These are phyloP conservation scores for Paraconiothyrium brasiliense DNA, from an alignment of 2,329 filamentous ascomycete genomes.

Conservation along the genomic window DNA sequence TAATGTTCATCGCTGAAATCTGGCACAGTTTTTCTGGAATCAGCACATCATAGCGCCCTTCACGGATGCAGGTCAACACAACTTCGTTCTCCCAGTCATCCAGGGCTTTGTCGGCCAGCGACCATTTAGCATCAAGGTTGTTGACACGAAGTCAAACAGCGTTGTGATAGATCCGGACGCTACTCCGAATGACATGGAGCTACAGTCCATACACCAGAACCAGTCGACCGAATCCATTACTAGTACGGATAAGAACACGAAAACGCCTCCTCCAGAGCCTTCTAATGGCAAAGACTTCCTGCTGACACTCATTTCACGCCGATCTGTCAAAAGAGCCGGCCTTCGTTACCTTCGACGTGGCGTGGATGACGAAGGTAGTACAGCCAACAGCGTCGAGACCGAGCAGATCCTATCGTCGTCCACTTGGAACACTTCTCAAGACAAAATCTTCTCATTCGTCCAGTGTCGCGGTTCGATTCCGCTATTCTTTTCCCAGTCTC, in stretches of 20 bases:
- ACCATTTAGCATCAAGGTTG: conserved; percentile 74
- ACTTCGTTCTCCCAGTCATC: conserved; percentile 81
- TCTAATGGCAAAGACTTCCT: conserved; percentile 66
- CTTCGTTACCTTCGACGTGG: conserved; percentile 90
- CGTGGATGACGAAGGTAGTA: conserved; percentile 86
- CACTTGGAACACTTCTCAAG: conserved; percentile 66
- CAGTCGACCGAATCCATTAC: conserved; percentile 33
- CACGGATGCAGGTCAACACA: conserved; percentile 74
- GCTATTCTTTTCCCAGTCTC: conserved; percentile 92
- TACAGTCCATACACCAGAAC: conserved; percentile 45
- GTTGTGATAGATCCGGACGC: conserved; percentile 45
- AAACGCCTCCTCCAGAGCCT: conserved; percentile 42
- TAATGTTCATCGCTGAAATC: conserved; percentile 11
- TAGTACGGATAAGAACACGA: conserved; percentile 20
- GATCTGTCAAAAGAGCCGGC: conserved; percentile 86
- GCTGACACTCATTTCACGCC: conserved; percentile 89
- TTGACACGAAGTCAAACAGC: conserved; percentile 48
- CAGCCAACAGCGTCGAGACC: conserved; percentile 92
- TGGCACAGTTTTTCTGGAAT: conserved; percentile 85
- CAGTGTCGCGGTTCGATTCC: conserved; percentile 93
- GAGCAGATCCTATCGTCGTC: conserved; percentile 87
- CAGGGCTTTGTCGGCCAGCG: conserved; percentile 94
- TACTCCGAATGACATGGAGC: conserved; percentile 46
- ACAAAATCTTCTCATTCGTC: conserved; percentile 80
- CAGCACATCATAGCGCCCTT: conserved; percentile 77